Percentiles rank a stretch among this genome's conserved stretches.
These are phyloP conservation scores for Lentinus tigrinus DNA, from an alignment of 768 basidiomycete species.

Conservation along the genomic window DNA sequence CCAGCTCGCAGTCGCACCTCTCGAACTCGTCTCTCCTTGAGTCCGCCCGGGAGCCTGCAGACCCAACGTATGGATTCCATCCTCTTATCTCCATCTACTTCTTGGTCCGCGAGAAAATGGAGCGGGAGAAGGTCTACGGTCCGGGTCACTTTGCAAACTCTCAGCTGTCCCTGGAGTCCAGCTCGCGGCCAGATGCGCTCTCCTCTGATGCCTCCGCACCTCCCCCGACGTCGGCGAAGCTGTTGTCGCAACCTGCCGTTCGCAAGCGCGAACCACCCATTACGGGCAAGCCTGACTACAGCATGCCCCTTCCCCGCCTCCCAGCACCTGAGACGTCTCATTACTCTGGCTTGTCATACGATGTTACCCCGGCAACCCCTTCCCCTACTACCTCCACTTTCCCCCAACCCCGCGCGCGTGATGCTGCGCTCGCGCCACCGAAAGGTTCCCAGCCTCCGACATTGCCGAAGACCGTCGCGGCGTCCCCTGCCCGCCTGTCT, in stretches of 20 bases:
- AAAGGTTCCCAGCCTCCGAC: conserved; percentile 22
- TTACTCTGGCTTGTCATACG: conserved; percentile 81
- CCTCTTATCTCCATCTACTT: conserved; percentile 96
- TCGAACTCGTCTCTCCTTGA: conserved; percentile 47
- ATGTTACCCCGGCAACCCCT: conserved; percentile 47
- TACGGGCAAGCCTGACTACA: conserved; percentile 63
- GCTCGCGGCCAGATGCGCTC: conserved; percentile 19
- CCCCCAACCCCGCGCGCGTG: conserved; percentile 63
- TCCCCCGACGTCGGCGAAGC: conserved; percentile 24
- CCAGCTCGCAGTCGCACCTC: conserved; percentile 56
- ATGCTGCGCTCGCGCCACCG: conserved; percentile 49
- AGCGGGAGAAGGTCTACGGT: conserved; percentile 91
- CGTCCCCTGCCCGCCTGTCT: conserved; percentile 12
- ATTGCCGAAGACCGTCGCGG: conserved; percentile 22
- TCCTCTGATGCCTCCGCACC: conserved; percentile 21
- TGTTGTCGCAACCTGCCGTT: conserved; percentile 31
- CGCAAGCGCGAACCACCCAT: conserved; percentile 37
- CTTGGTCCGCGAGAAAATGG: conserved; percentile 92
- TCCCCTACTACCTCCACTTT: conserved; percentile 56
- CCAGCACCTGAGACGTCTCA: conserved; percentile 82
- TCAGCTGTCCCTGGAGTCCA: conserved; percentile 61
- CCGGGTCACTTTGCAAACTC: conserved; percentile 93
- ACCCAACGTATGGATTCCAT: conserved; percentile 93
- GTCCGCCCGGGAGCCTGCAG: conserved; percentile 50
- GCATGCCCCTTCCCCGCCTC: conserved; percentile 77